Evolutionary conservation across 2,329 filamentous ascomycete genomes (phyloP).

Genomic region (Chaetomium olivaceum): DNA sequence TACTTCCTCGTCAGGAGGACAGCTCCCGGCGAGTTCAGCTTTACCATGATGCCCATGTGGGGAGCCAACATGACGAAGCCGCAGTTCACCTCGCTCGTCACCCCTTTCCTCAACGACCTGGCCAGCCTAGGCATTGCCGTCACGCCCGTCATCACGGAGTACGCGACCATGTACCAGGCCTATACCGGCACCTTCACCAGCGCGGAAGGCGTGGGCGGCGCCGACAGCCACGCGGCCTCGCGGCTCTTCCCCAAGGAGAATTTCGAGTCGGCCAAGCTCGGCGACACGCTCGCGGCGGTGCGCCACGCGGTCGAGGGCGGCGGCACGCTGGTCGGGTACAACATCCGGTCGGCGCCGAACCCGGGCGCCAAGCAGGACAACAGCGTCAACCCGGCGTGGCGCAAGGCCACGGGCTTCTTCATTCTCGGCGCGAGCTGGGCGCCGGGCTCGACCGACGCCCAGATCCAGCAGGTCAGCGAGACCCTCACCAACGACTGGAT

Average conservation of each 20-base stretch:
- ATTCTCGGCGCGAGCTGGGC: constrained; percentile 37
- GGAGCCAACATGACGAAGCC: constrained; percentile 29
- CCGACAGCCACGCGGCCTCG: constrained; percentile 32
- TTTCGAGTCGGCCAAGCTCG: constrained; percentile 37
- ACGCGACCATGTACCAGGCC: constrained; percentile 49
- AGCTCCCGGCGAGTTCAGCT: constrained; percentile 27
- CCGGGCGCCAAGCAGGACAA: constrained; percentile 40
- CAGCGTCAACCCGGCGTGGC: constrained; percentile 53
- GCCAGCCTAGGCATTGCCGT: constrained; percentile 33
- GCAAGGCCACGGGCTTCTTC: constrained; percentile 43
- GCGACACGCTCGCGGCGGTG: constrained; percentile 41
- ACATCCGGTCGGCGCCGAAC: constrained; percentile 40
- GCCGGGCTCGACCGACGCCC: constrained; percentile 15
- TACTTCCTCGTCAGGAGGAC: constrained; percentile 36
- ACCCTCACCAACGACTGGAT: constrained; percentile 39
- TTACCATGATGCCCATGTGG: constrained; percentile 36
- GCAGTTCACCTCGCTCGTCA: constrained; percentile 29
- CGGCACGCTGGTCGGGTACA: constrained; percentile 45
- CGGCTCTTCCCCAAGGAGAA: constrained; percentile 37
- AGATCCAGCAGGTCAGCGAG: constrained; percentile 29
- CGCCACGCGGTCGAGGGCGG: constrained; percentile 44
- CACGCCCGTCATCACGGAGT: constrained; percentile 30
- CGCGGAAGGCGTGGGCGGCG: constrained; percentile 45
- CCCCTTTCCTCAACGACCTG: constrained; percentile 34
- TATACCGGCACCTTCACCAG: constrained; percentile 44